Base-by-base conservation (phyloP, 2,329 filamentous ascomycete species). In the Cercospora citrullina region DNA sequence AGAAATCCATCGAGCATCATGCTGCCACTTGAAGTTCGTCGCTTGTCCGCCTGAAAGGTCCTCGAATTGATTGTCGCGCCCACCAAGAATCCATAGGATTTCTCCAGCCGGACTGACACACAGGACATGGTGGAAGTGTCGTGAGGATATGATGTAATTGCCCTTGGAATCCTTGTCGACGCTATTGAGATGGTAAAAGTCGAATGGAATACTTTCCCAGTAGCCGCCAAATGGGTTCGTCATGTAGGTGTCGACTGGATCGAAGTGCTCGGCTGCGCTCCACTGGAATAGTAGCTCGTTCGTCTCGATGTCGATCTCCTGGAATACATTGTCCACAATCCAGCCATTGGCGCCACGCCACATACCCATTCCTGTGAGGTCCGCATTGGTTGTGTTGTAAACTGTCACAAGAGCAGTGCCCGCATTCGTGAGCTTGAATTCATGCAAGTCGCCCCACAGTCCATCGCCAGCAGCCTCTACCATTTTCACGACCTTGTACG, bases 171-270 rank as follows among this genome's bases (percentile, higher is more conserved):
- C 81, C 70, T 85, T 85, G 69, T 83, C 82, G 62, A 85, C 76
- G 57, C 84, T 84, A 77, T 87, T 87, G 76, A 88, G 83, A 75
- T 87, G 85, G 73, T 81, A 83, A 70, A 75, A 82, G 72, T 82
- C 81, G 70, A 77, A 82, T 0, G 80, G 77, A 16, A 70, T 73
- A 63, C 75, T 72, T 28, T 75, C 70, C 42, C 69, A 71, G 62
- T 75, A 75, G 1, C 79, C 80, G 28, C 81, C 83, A 23, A 81
- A 80, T 77, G 59, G 82, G 68, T 72, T 74, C 66, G 69, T 75
- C 75, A 73, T 71, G 69, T 74, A 76, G 1, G 72, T 74, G 21
- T 75, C 73, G 12, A 71, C 71, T 3, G 74, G 67, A 26, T 77
- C 68, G 68, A 81, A 76, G 68, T 81, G 77, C 18, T 78, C 76